Base-by-base conservation (phyloP, 2,329 filamentous ascomycete species). In the Botrytis galanthina region DNA sequence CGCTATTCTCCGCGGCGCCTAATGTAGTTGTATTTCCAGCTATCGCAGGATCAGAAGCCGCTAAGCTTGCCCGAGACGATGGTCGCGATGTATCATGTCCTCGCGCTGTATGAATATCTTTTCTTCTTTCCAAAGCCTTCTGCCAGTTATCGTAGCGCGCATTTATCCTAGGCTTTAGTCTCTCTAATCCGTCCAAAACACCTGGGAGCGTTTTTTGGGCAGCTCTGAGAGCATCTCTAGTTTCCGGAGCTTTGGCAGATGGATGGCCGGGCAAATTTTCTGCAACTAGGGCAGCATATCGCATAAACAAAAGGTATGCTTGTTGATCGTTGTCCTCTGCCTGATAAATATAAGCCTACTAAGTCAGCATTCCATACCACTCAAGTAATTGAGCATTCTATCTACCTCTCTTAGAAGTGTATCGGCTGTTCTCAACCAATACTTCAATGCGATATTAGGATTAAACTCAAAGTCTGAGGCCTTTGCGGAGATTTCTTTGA, bases 251-350 rank as follows among this genome's bases (percentile, higher is more conserved):
- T 77, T 88, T 91, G 63, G 89, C 89, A 73, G 96, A 90, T 1
- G 95, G 94, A 78, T 98, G 96, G 1, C 85, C 87, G 0, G 89
- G 87, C 14, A 99, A 86, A 71, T 92, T 87, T 10, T 93, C 88
- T 42, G 97, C 85, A 37, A 97, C 89, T n/a, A 99, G 89, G 71
- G 91, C 87, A 16, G 94, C 94, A 83, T 97, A 94, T 78, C 96
- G 91, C 81, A 96, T 93, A n/a, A 97, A 88, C 74, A 98, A 90
- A 72, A 98, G 88, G 82, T 97, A 99, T 7, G 95, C 93, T 80
- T 96, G 92, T 78, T 94, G 90, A 76, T 94, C 90, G 82, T 98
- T 95, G 79, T 92, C 91, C 82, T 98, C 95, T 60, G 88, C 88
- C 79, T 96, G 88, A 81, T 97, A 97, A 78, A 95, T 93, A 70